A percentile compares a stretch with the other conserved stretches of the same genome.
phyloP scores from a whole-genome alignment of 2,329 filamentous ascomycete genomes.

The Tolypocladium tropicale region DNA sequence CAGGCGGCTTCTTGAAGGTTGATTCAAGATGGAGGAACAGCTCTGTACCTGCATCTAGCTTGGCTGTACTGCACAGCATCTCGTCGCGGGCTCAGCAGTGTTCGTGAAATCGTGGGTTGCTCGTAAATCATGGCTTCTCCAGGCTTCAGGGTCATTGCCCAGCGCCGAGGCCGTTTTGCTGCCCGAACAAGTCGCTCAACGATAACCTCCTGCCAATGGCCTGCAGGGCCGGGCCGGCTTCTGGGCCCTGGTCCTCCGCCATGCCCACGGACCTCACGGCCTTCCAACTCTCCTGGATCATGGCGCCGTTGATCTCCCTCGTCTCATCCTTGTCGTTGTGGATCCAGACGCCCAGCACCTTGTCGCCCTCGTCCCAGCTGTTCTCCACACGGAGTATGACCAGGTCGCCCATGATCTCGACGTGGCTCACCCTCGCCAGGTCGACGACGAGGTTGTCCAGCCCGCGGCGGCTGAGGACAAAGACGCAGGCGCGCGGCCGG shows the following conservation, averaged over 20 bases:
- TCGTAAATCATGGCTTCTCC: not conserved
- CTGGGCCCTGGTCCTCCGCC: constrained; percentile 17
- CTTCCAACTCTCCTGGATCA: constrained; percentile 34
- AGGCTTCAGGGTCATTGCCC: constrained; percentile 4
- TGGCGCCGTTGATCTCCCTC: constrained; percentile 27
- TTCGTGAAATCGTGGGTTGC: not conserved
- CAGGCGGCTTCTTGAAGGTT: not conserved
- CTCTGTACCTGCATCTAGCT: no score
- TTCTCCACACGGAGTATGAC: constrained; percentile 36
- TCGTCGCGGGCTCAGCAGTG: not conserved
- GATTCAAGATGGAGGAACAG: not conserved
- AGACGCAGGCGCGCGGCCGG: constrained; percentile 43
- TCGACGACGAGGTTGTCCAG: constrained; percentile 62
- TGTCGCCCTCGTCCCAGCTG: constrained; percentile 22
- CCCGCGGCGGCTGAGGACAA: constrained; percentile 63
- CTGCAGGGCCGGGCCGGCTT: constrained; percentile 31
- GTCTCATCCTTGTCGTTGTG: constrained; percentile 38
- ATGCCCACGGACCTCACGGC: constrained; percentile 19
- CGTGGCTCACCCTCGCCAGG: constrained; percentile 48
- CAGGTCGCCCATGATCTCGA: constrained; percentile 51
- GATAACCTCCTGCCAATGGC: constrained; percentile 33
- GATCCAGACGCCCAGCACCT: constrained; percentile 44
- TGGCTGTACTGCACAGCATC: not conserved
- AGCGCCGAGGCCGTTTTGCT: constrained; percentile 12
- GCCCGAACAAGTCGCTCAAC: constrained; percentile 34